These are phyloP conservation scores for Cercospora janseana DNA, from an alignment of 2,329 filamentous ascomycete species.

Conservation along the genomic window DNA sequence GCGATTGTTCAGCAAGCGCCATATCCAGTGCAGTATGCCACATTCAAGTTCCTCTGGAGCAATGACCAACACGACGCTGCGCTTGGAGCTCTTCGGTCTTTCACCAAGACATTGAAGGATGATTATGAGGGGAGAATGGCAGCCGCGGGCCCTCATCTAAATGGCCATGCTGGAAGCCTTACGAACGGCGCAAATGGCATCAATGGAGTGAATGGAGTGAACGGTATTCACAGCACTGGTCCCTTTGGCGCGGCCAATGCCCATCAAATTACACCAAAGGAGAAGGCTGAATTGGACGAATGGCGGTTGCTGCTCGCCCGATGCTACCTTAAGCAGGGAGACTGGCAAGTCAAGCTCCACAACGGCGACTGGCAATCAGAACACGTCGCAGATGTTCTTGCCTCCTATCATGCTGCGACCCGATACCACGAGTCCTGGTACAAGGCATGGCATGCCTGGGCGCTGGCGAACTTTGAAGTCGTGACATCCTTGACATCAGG, in stretches of 20 bases:
- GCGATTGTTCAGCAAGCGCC: conserved; percentile 48
- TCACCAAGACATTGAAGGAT: conserved; percentile 59
- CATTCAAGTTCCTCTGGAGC: conserved; percentile 96
- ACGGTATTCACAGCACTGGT: conserved; percentile 42
- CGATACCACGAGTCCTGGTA: conserved; percentile 94
- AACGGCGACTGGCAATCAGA: conserved; percentile 86
- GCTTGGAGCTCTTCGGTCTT: conserved; percentile 60
- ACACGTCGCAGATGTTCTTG: conserved; percentile 80
- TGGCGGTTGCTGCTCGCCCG: conserved; percentile 77
- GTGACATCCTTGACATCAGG: conserved; percentile 75
- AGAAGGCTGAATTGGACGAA: conserved; percentile 52
- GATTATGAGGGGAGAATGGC: conserved; percentile 51
- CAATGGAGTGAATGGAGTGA: conserved; percentile 40
- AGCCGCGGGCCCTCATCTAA: conserved; percentile 32
- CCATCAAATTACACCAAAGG: conserved; percentile 38
- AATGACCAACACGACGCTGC: conserved; percentile 66
- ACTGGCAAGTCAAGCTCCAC: conserved; percentile 87
- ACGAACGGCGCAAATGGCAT: conserved; percentile 38
- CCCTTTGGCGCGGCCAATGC: conserved; percentile 33
- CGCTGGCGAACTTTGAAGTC: conserved; percentile 96
- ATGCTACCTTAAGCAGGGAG: conserved; percentile 92
- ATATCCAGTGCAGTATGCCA: conserved; percentile 90
- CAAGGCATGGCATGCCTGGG: conserved; percentile 99
- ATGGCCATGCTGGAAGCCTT: neutral
- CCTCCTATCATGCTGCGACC: conserved; percentile 88